Percentiles rank a stretch among this genome's conserved stretches.
These are phyloP conservation scores for Xenosphaeropsis pyriputrescens DNA, from an alignment of 2,329 filamentous ascomycete species.

Conservation along the genomic window DNA sequence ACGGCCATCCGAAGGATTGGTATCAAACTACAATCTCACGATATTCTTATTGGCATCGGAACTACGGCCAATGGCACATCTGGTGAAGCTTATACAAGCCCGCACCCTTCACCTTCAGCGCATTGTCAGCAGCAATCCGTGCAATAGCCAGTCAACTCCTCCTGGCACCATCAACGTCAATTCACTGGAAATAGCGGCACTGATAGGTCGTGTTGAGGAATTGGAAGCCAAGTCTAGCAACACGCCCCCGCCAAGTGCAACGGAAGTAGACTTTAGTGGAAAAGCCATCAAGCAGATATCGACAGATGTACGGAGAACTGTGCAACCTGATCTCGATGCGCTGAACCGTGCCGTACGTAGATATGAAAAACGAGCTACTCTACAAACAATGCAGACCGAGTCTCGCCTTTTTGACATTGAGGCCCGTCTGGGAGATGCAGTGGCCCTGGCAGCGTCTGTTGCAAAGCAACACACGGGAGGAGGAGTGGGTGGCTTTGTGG, in stretches of 20 bases:
- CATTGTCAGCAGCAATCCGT: conserved; percentile 42
- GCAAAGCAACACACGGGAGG: conserved; percentile 24
- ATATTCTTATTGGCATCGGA: conserved; percentile 84
- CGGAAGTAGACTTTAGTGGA: conserved; percentile 18
- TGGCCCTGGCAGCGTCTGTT: conserved; percentile 67
- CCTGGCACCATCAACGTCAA: conserved; percentile 6
- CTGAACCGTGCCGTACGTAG: conserved; percentile 77
- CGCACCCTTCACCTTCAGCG: conserved; percentile 73
- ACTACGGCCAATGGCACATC: conserved; percentile 65
- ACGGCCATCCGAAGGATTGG: conserved; percentile 68
- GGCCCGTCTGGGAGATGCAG: conserved; percentile 56
- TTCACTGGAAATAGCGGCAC: conserved; percentile 31
- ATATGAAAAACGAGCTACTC: conserved; percentile 77
- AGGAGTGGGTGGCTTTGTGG: conserved; percentile 6
- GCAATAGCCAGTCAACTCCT: conserved; percentile 15
- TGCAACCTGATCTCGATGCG: conserved; percentile 76
- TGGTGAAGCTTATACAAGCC: conserved; percentile 65
- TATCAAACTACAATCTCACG: conserved; percentile 85
- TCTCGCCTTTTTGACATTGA: conserved; percentile 60
- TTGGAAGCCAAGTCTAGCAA: conserved; percentile 41
- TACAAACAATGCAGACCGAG: conserved; percentile 64
- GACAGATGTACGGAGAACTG: conserved; percentile 44
- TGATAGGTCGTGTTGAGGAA: conserved; percentile 52
- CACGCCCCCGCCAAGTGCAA: conserved; percentile 11
- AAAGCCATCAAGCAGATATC: conserved; percentile 25